A percentile compares a stretch with the other conserved stretches of the same genome.
Evolutionary conservation across 2,329 filamentous ascomycete species (phyloP).

Genomic region (Thielaviopsis musarum): DNA sequence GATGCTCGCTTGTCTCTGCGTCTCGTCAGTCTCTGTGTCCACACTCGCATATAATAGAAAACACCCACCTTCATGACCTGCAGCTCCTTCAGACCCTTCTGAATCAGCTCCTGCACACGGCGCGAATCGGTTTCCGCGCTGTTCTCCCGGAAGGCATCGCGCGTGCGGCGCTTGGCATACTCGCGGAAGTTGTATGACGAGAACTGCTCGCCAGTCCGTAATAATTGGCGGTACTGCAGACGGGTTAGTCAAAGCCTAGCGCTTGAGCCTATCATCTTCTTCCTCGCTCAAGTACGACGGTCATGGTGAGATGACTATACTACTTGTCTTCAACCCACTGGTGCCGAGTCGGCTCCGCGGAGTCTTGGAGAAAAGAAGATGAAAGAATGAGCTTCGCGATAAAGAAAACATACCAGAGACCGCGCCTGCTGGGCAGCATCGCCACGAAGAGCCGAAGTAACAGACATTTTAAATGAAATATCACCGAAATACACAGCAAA

Average conservation of each 20-base stretch:
- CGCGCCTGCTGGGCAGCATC: slow-evolving; percentile 40
- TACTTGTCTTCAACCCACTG: too few relatives aligned
- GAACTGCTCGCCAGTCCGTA: slow-evolving; percentile 76
- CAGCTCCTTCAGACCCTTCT: slow-evolving; percentile 73
- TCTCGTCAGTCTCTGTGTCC: neutral
- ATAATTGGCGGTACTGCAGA: slow-evolving; percentile 70
- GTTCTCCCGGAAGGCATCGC: slow-evolving; percentile 78
- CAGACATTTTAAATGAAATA: slow-evolving; percentile 20
- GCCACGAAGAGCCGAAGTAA: slow-evolving; percentile 27
- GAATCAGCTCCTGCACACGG: slow-evolving; percentile 71
- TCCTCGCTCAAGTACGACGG: too few relatives aligned
- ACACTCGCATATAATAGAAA: neutral
- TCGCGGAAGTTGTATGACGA: slow-evolving; percentile 95
- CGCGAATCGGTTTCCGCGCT: slow-evolving; percentile 54
- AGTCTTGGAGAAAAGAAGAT: neutral
- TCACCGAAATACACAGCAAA: neutral
- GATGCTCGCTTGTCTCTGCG: slow-evolving; percentile 79
- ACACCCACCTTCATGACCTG: slow-evolving; percentile 69
- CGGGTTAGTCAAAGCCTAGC: neutral
- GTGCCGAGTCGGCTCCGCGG: neutral
- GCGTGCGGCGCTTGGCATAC: slow-evolving; percentile 80
- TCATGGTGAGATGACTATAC: too few relatives aligned
- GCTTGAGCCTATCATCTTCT: neutral
- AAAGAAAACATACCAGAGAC: slow-evolving; percentile 31
- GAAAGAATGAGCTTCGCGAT: neutral